A percentile compares a stretch with the other conserved stretches of the same genome.
phyloP scores from a whole-genome alignment of 352 stramenopile genomes.

The Pelagophyceae sp. region DNA sequence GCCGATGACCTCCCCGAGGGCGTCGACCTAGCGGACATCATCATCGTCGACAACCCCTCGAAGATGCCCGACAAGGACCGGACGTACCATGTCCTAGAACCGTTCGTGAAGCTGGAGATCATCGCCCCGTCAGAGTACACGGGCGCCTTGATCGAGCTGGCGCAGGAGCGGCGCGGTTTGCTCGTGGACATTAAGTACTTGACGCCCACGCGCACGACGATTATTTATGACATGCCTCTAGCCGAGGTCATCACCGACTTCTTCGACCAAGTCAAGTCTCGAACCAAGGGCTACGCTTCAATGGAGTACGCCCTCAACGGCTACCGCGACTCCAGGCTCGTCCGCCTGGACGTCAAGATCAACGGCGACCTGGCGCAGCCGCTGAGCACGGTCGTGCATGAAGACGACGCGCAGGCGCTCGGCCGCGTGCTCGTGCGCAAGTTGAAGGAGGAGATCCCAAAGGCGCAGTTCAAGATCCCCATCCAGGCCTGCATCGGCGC shows the following conservation, averaged over 20 bases:
- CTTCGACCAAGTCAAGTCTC: constrained; percentile 97
- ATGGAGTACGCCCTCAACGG: constrained; percentile 96
- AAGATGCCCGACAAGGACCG: constrained; percentile 37
- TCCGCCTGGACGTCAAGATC: constrained; percentile 72
- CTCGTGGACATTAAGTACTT: constrained; percentile 92
- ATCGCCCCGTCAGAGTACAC: constrained; percentile 64
- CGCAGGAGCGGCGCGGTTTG: constrained; percentile 57
- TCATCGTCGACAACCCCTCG: constrained; percentile 43
- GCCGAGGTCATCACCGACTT: constrained; percentile 98
- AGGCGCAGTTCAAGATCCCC: constrained; percentile 98
- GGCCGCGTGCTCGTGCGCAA: constrained; percentile 51
- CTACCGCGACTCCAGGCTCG: constrained; percentile 81
- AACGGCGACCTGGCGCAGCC: constrained; percentile 65
- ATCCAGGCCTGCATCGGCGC: constrained; percentile 87
- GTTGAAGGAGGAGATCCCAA: constrained; percentile 78
- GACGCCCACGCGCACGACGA: constrained; percentile 73
- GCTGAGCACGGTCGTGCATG: constrained; percentile 60
- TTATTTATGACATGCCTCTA: constrained; percentile 70
- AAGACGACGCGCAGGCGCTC: constrained; percentile 55
- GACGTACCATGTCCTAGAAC: constrained; percentile 43
- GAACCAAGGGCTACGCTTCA: constrained; percentile 92
- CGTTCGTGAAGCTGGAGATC: constrained; percentile 65
- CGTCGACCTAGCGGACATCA: neutral
- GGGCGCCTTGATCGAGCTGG: constrained; percentile 66
- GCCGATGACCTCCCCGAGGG: constrained; percentile 33